Conservation (phyloP, 2,329 filamentous ascomycete species). For the Madurella fahalii region DNA sequence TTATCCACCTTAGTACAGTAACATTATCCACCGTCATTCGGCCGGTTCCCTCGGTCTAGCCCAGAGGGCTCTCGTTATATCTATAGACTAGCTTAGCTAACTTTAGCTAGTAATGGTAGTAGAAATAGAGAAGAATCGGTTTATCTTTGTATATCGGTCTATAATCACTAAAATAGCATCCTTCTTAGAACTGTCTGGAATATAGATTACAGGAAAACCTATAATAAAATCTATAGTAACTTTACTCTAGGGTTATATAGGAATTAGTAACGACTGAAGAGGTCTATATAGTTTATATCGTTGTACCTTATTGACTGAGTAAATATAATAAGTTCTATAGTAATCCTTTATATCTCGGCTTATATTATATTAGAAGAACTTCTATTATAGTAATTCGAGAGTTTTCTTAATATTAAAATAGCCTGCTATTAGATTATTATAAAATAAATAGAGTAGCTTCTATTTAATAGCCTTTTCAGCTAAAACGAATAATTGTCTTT, state of each 20-base stretch:
- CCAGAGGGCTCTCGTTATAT: too few species aligned
- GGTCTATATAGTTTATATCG: background rate
- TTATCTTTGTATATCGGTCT: background rate
- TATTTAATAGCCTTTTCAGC: background rate
- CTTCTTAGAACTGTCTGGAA: background rate
- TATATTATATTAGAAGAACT: background rate
- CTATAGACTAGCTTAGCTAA: background rate
- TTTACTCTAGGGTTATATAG: background rate
- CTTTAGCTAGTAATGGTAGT: background rate
- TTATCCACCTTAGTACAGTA: too few species aligned
- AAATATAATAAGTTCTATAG: background rate
- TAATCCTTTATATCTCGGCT: background rate
- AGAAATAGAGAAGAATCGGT: background rate
- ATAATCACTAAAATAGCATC: background rate
- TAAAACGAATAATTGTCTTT: background rate
- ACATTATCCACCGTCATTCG: too few species aligned
- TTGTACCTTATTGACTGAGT: background rate
- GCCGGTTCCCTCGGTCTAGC: too few species aligned
- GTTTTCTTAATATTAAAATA: background rate
- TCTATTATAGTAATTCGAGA: background rate
- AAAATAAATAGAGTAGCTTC: background rate
- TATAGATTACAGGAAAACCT: background rate
- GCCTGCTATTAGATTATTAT: background rate
- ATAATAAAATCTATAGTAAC: constrained; percentile 1
- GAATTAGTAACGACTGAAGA: background rate